phyloP scores from a whole-genome alignment of 129 eudicot genomes.

The Tagetes erecta region DNA sequence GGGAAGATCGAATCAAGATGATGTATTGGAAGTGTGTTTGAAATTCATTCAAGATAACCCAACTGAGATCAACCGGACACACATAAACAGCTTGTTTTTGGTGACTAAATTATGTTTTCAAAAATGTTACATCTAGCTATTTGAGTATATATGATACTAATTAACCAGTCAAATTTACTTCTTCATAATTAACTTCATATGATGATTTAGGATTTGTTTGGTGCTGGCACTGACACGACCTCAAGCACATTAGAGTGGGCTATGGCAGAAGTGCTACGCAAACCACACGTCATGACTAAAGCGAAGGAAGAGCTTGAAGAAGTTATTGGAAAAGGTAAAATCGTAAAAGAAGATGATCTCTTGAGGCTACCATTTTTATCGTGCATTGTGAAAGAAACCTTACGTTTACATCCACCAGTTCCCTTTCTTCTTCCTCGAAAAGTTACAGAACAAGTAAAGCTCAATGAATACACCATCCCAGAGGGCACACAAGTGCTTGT shows the following conservation, averaged over 20 bases:
- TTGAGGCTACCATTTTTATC: conserved; percentile 2
- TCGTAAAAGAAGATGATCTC: not conserved
- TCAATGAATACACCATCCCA: not conserved
- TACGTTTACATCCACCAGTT: not conserved
- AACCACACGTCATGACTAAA: not conserved
- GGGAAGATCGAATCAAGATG: conserved; percentile 3
- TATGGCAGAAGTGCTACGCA: not conserved
- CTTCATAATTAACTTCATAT: not conserved
- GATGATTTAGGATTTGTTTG: conserved; percentile 1
- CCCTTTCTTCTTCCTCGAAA: not conserved
- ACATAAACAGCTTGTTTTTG: conserved; percentile 28
- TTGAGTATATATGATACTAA: not conserved
- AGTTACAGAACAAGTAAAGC: not conserved
- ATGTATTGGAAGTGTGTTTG: conserved; percentile 23
- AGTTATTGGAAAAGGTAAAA: not conserved
- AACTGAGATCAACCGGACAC: conserved; percentile 11
- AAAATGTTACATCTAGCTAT: no score
- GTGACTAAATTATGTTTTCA: not conserved
- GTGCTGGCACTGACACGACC: not conserved
- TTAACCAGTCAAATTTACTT: not conserved
- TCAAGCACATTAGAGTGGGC: conserved; percentile 5
- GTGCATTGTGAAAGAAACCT: conserved; percentile 7
- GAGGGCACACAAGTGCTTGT: not conserved
- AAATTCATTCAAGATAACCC: conserved; percentile 18
- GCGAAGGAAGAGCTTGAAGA: not conserved